Conservation (phyloP, 495 filamentous ascomycete species). For the Lepidopterella palustris region DNA sequence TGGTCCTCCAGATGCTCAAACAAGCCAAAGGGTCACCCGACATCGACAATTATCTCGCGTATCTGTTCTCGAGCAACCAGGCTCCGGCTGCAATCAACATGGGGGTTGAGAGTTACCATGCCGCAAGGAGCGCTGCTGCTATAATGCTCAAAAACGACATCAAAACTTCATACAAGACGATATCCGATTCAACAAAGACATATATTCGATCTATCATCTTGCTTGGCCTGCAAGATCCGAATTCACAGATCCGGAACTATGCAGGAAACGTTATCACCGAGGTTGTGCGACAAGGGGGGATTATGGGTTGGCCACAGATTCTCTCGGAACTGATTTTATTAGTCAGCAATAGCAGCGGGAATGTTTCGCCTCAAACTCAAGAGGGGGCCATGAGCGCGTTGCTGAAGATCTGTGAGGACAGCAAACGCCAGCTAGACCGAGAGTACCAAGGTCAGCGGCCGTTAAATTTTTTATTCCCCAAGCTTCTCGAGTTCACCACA, state of each 20-base stretch:
- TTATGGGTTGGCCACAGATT: constrained; percentile 87
- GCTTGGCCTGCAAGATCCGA: constrained; percentile 70
- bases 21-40: constrained; percentile 87
- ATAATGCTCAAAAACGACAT: constrained; percentile 95
- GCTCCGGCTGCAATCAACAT: constrained; percentile 53
- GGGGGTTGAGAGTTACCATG: constrained; percentile 53
- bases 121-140: constrained; percentile 77
- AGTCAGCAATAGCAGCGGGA: constrained; percentile 64
- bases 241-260: constrained; percentile 75
- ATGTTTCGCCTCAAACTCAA: constrained; percentile 61
- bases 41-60: constrained; percentile 94
- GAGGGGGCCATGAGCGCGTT: constrained; percentile 93
- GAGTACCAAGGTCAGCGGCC: constrained; percentile 82
- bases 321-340: constrained; percentile 71
- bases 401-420: constrained; percentile 94
- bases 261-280: constrained; percentile 96
- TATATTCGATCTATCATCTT: constrained; percentile 76
- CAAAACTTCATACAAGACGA: constrained; percentile 59
- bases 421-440: constrained; percentile 74
- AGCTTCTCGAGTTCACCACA: constrained; percentile 78
- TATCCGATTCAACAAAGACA: constrained; percentile 59
- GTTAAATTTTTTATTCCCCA: constrained; percentile 81
- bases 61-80: constrained; percentile 69
- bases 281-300: constrained; percentile 72
- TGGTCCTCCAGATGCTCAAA: constrained; percentile 68